Evolutionary conservation across 129 eudicot species (phyloP), one percentile per base, ranked within the genome.

Genomic region (Ambrosia artemisiifolia): DNA sequence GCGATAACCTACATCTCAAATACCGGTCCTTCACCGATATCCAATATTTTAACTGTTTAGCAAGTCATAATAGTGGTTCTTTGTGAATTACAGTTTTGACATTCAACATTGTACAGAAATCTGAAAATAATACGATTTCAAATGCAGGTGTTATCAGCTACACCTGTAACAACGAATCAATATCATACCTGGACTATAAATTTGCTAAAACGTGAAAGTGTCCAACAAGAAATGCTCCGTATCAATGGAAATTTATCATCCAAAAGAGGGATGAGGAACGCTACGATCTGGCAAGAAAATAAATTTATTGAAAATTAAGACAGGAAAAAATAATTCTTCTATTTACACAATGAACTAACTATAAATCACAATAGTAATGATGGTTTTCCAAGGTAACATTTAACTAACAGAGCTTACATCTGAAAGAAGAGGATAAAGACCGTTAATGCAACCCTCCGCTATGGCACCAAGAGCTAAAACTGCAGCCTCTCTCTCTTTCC

Each of bases 401-500:
- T 16, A 54, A 54, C 24, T 34, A 70, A 70, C 24, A 70, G 18
- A 56, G 70, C 65, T 59, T 77, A 94, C 98, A 87, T 88, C 66
- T 4, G 98, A 74, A 38, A 94, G 83, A 86, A 84, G 91, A 74
- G 97, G 98, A 82, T 87, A 90, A 47, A 94, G 90, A 47, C 98
- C 98, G 76, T 79, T 90, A 57, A 94, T 87, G 86, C 98, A 94
- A 66, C 98, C 98, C 85, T 94, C 98, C 0, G 88, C 98, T 43
- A 94, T 79, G 19, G 98, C 98, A 61, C 98, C 98, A 20, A 94
- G 91, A 60, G 97, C 97, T 83, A 94, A 83, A 77, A 94, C 98
- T 57, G 98, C 98, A 72, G 98, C 97, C 82, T 94, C 98, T 78
- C 98, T 88, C 63, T 90, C 92, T 86, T 90, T 94, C 98, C 98